These are phyloP conservation scores for Nidularia pulvinata DNA, from an alignment of 768 basidiomycete genomes.

Conservation along the genomic window DNA sequence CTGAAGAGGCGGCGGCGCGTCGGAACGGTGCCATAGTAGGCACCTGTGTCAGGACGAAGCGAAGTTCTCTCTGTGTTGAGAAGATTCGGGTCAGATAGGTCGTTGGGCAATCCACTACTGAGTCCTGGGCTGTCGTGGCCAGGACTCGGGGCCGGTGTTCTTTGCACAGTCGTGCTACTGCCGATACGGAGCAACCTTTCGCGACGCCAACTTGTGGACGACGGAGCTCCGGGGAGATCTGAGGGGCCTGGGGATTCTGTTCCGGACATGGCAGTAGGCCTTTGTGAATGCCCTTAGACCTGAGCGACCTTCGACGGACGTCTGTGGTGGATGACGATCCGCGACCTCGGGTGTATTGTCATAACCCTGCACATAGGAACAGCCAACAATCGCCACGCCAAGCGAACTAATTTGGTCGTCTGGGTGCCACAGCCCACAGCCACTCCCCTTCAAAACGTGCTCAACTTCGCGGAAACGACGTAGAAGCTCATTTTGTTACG, in stretches of 20 bases:
- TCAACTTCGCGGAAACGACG: too few relatives aligned
- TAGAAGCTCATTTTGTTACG: too few relatives aligned
- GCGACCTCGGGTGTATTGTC: too few relatives aligned
- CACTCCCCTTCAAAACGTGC: too few relatives aligned
- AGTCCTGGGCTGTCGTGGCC: not conserved
- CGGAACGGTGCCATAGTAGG: conserved; percentile 60
- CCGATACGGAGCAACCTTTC: conserved; percentile 61
- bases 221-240: conserved; percentile 45
- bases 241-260: conserved; percentile 1
- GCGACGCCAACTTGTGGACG: conserved; percentile 59
- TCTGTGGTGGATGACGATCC: too few relatives aligned
- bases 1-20: conserved; percentile 19
- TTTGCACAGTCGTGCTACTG: conserved; percentile 18
- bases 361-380: too few relatives aligned
- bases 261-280: too few relatives aligned
- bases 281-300: too few relatives aligned
- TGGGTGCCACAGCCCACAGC: too few relatives aligned
- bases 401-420: too few relatives aligned
- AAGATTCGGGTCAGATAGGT: conserved; percentile 3
- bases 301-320: too few relatives aligned
- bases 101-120: not conserved
- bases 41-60: conserved; percentile 24
- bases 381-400: too few relatives aligned
- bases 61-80: conserved; percentile 24
- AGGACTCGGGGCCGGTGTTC: conserved; percentile 1